Percentiles rank a stretch among this genome's conserved stretches.
Evolutionary conservation across 176 grass and related monocot genomes (phyloP).

Genomic region (Phyllostachys edulis): DNA sequence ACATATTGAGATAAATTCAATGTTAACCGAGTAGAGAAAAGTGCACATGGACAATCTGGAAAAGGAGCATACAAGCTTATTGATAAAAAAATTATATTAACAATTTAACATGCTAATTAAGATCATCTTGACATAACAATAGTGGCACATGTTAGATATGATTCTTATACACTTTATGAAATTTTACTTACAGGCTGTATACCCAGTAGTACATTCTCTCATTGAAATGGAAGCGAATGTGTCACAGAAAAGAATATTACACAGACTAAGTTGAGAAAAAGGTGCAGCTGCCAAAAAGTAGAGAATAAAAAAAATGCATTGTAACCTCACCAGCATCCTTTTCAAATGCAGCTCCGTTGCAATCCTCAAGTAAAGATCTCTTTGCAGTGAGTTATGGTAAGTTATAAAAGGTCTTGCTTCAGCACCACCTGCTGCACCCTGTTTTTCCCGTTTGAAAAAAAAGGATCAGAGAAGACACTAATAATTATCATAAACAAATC

Average conservation of each 20-base stretch:
- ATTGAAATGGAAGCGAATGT: slow-evolving; percentile 14
- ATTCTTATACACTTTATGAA: slow-evolving; percentile 6
- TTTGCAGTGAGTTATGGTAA: slow-evolving; percentile 96
- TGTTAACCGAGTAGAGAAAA: slow-evolving; percentile 3
- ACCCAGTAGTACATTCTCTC: neutral
- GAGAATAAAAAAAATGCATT: neutral
- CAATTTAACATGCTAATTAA: slow-evolving; percentile 5
- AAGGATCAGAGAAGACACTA: slow-evolving; percentile 4
- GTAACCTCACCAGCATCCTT: slow-evolving; percentile 94
- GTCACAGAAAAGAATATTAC: neutral
- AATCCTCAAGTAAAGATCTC: slow-evolving; percentile 99
- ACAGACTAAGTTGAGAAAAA: slow-evolving; percentile 3
- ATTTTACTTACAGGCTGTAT: slow-evolving; percentile 13
- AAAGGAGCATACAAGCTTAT: slow-evolving; percentile 16
- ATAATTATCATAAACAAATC: slow-evolving; percentile 21
- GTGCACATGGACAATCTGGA: neutral
- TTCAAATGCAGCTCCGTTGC: slow-evolving; percentile 96
- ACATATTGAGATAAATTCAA: slow-evolving; percentile 4
- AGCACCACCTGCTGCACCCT: slow-evolving; percentile 91
- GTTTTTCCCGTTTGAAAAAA: slow-evolving; percentile 32
- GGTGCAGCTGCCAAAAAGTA: neutral
- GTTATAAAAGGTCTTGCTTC: slow-evolving; percentile 98
- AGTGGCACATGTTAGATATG: neutral
- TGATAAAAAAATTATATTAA: slow-evolving; percentile 5
- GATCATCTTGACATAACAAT: slow-evolving; percentile 4